Base-by-base conservation (phyloP, 2,329 filamentous ascomycete genomes). In the Pseudogymnoascus sp. region DNA sequence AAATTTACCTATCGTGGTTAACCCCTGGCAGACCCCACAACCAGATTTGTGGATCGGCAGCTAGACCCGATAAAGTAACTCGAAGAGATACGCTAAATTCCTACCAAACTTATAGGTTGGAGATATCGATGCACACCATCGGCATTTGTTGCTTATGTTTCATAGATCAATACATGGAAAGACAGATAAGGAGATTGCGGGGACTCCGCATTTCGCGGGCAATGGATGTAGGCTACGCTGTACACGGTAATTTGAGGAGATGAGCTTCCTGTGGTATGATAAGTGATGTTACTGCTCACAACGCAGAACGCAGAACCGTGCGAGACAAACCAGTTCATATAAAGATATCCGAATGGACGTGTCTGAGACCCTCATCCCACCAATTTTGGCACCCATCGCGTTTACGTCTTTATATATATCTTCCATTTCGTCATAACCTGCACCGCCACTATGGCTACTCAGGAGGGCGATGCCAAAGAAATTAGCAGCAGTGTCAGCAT, bases 101-200 rank as follows among this genome's bases (percentile, higher is more conserved):
- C 12, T 28, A 22, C 22, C 20, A 25, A n/a, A 43, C 14, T 25
- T 43, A 6, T 8, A 30, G 14, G 14, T n/a, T 50, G 25, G 14
- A 30, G 25, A 50, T 50, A 50, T 15, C 43, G 8, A 30, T n/a
- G 22, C 15, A 25, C 25, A 50, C 30, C 22, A 50, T 30, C 43
- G 25, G 43, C 43, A 50, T 30, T 30, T 30, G 30, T 14, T 50
- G 43, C 38, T 41, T 41, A 41, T 41, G 38, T 47, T 28, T 28
- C 14, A 28, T 15, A 14, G 12, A 18, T n/a, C 12, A 12, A 37
- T n/a, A 37, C 12, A n/a, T 14, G 8, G 43, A n/a, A 53, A 18
- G n/a, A 33, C n/a, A 15, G 43, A 50, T 50, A 53, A 53, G 9
- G 28, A 33, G 28, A 53, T 53, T 53, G 47, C 47, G 47, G 47